Evolutionary conservation across 2,329 filamentous ascomycete genomes (phyloP), one percentile per base, ranked within the genome.

Genomic region (Penicillium sp.): DNA sequence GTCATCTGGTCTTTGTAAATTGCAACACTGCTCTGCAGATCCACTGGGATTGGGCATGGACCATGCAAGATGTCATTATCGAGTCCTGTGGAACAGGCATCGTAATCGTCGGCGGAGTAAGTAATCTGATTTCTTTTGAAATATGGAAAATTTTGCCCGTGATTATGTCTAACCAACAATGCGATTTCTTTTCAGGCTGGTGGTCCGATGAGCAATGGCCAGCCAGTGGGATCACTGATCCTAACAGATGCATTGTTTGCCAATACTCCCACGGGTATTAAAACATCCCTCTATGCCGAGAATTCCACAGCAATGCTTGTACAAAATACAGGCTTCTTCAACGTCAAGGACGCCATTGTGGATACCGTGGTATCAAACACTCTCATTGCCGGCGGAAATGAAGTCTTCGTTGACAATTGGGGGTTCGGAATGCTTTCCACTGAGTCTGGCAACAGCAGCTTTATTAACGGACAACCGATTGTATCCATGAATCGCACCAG

Each of bases 11-110:
- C 0, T 85, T 86, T 69, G 73, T 80, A 35, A 75, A 79, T 39
- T 79, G 76, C 35, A 73, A 76, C 0, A 86, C 83, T 0, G 83
- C 83, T 2, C 80, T 87, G 39, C 77, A 82, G 27, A 77, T 84
- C 57, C 69, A 82, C 11, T 87, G 83, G 83, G 79, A 84, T 57
- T 87, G 85, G 85, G 81, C 80, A 0, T 87, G 79, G 79, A 82
- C 79, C 0, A 83, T 80, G 65, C 78, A 80, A 55, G 75, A 77
- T 13, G 66, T 85, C 33, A 75, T 67, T 1, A 80, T 86, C 62
- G 79, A 81, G 56, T 82, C 82, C 60, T 85, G 83, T 64, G 65
- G 69, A 2, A 73, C 78, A 13, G 83, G 81, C 4, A 63, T 87
- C 2, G 77, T 82, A 55, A 81, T 86, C 14, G 49, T 61, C 35